Evolutionary conservation across 192 early-diverging fungal species (phyloP).

Genomic region (Funneliformis geosporum): DNA sequence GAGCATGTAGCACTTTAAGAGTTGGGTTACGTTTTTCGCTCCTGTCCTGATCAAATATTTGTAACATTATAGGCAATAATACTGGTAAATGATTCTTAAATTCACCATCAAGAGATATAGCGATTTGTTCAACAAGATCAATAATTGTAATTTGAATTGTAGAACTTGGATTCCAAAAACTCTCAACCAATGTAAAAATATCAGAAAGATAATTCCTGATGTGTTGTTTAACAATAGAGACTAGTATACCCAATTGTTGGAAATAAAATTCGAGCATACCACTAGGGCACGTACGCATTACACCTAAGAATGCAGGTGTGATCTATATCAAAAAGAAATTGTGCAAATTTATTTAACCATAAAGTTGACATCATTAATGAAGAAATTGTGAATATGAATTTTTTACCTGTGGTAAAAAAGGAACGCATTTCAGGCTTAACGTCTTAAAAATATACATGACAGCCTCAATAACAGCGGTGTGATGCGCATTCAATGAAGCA

Average conservation of each 20-base stretch:
- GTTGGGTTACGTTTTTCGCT: slow-evolving; percentile 67
- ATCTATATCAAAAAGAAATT: slow-evolving; percentile 55
- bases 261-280: slow-evolving; percentile 89
- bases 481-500: slow-evolving; percentile 75
- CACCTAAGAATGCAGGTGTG: slow-evolving; percentile 84
- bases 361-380: not conserved
- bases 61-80: slow-evolving; percentile 80
- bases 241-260: slow-evolving; percentile 80
- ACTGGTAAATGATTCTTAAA: slow-evolving; percentile 82
- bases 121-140: slow-evolving; percentile 83
- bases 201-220: slow-evolving; percentile 85
- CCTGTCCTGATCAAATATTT: slow-evolving; percentile 79
- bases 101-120: slow-evolving; percentile 82
- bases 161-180: slow-evolving; percentile 68
- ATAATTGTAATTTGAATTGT: slow-evolving; percentile 84
- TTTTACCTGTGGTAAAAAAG: slow-evolving; percentile 83
- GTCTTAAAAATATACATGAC: slow-evolving; percentile 94
- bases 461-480: slow-evolving; percentile 85
- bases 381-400: not conserved
- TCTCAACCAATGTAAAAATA: slow-evolving; percentile 77
- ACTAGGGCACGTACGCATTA: slow-evolving; percentile 80
- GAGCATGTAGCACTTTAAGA: slow-evolving; percentile 71
- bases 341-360: not conserved
- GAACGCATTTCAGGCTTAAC: slow-evolving; percentile 81
- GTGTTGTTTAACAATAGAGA: slow-evolving; percentile 83